Evolutionary conservation across 1,284 basidiomycete species (phyloP).

Genomic region (Rhodotorula sp.): DNA sequence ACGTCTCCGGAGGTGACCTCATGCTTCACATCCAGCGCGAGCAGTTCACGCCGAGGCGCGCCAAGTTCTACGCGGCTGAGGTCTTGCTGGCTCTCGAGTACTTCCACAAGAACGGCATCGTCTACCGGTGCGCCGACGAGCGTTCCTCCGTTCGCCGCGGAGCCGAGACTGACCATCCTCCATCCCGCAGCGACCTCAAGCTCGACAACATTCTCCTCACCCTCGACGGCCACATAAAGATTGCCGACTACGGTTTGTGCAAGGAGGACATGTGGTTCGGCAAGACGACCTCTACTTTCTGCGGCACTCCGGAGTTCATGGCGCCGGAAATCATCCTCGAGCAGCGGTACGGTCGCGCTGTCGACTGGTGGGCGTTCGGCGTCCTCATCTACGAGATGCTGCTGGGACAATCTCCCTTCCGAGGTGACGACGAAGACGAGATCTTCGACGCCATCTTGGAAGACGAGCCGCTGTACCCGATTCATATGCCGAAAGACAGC

Average conservation of each 20-base stretch:
- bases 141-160: slow-evolving; percentile 13
- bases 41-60: slow-evolving; percentile 75
- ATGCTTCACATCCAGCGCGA: slow-evolving; percentile 80
- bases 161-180: neutral
- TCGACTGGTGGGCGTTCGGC: slow-evolving; percentile 99
- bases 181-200: slow-evolving; percentile 75
- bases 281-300: slow-evolving; percentile 97
- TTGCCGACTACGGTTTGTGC: slow-evolving; percentile 98
- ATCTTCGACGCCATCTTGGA: slow-evolving; percentile 99
- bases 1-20: slow-evolving; percentile 70
- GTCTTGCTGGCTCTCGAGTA: slow-evolving; percentile 95
- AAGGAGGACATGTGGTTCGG: slow-evolving; percentile 99
- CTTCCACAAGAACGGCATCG: slow-evolving; percentile 97
- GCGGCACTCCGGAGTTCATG: slow-evolving; percentile 99
- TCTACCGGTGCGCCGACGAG: slow-evolving; percentile 64
- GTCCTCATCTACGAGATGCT: slow-evolving; percentile 99
- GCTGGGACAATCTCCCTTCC: slow-evolving; percentile 96
- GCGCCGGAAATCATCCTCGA: slow-evolving; percentile 99
- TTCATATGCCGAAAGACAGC: slow-evolving; percentile 85
- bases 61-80: slow-evolving; percentile 99
- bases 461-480: slow-evolving; percentile 96
- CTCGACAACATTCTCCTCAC: slow-evolving; percentile 97
- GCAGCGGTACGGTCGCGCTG: slow-evolving; percentile 95
- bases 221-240: slow-evolving; percentile 96
- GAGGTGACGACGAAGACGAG: slow-evolving; percentile 98